Percentiles rank a stretch among this genome's conserved stretches.
Evolutionary conservation across 371 early-diverging fungal genomes (phyloP).

Genomic region (Mortierella sp.): DNA sequence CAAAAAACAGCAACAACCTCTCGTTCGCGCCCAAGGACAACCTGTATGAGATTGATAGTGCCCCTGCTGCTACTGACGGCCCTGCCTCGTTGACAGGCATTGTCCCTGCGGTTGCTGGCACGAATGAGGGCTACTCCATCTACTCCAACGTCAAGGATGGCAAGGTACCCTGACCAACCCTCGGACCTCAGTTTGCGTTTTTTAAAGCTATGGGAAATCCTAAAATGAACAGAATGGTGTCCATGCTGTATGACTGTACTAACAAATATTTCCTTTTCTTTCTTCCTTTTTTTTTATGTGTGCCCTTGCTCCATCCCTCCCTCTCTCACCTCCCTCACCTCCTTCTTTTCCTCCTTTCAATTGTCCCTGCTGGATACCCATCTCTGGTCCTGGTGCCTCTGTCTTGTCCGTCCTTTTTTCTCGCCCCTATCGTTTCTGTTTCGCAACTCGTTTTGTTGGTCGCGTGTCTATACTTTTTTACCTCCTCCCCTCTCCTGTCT

Average conservation of each 20-base stretch:
- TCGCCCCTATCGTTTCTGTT: slow-evolving; percentile 28
- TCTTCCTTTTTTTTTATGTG: slow-evolving; percentile 57
- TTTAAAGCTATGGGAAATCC: background rate
- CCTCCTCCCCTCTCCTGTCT: background rate
- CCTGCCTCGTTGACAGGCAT: slow-evolving; percentile 75
- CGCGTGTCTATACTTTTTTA: background rate
- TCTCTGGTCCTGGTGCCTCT: no score
- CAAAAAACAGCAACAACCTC: slow-evolving; percentile 24
- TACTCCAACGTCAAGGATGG: slow-evolving; percentile 57
- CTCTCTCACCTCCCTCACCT: background rate
- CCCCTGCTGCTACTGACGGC: slow-evolving; percentile 36
- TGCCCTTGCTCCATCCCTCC: slow-evolving; percentile 39
- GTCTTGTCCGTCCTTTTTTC: no score
- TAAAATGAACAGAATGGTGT: no score
- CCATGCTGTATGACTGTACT: no score
- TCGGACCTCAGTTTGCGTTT: slow-evolving; percentile 27
- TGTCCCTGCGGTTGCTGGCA: slow-evolving; percentile 74
- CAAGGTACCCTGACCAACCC: slow-evolving; percentile 72
- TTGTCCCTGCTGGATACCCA: no score
- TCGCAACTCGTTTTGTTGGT: slow-evolving; percentile 27
- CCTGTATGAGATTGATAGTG: slow-evolving; percentile 10
- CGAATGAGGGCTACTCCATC: slow-evolving; percentile 74
- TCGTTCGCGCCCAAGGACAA: slow-evolving; percentile 23
- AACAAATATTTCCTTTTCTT: slow-evolving; percentile 63
- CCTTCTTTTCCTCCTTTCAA: background rate